Evolutionary conservation across 371 early-diverging fungal genomes (phyloP), one percentile per base, ranked within the genome.

Genomic region (Syncephalastrum sp.): DNA sequence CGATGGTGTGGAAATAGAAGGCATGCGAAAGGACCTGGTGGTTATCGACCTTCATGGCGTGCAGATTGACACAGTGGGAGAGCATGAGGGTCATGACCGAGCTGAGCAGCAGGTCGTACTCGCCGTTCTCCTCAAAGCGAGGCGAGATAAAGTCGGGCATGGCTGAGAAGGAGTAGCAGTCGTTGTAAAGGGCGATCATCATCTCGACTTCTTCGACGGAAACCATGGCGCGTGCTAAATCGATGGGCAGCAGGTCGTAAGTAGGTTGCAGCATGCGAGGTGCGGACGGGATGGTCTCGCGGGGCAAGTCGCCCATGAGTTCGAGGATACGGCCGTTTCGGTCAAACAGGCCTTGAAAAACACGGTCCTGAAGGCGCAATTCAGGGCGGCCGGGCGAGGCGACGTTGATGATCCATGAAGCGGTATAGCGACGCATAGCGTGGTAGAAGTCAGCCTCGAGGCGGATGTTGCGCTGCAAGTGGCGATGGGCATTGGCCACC

Each of bases 141-240:
- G 65, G 65, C 6, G 63, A 62, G 44, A 65, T 59, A 42, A 65
- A 65, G 14, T 65, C 65, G 3, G 65, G 65, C 16, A 65, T 53
- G 14, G 65, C 56, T 0, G 65, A 65, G 51, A 65, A 65, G 14
- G 65, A 65, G 45, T 56, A 65, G 43, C 65, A 65, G 41, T 65
- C 65, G 27, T 65, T 65, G 57, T 65, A 65, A 1, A 65, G 56
- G 14, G 56, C 60, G 57, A 65, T 65, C 49, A 65, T 52, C 65
- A 60, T 60, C 16, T 65, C 60, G 10, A 65, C 56, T 53, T 65
- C 65, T 54, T 65, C 65, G 0, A 49, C 49, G 0, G 65, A 60
- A 5, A 65, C 60, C 65, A 65, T 65, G 24, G 65, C 65, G 17
- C 65, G 60, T 29, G 60, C 65, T 43, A 65, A 14, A 19, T 65